Evolutionary conservation across 2,329 filamentous ascomycete species (phyloP).

Genomic region (Cladobotryum protrusum): DNA sequence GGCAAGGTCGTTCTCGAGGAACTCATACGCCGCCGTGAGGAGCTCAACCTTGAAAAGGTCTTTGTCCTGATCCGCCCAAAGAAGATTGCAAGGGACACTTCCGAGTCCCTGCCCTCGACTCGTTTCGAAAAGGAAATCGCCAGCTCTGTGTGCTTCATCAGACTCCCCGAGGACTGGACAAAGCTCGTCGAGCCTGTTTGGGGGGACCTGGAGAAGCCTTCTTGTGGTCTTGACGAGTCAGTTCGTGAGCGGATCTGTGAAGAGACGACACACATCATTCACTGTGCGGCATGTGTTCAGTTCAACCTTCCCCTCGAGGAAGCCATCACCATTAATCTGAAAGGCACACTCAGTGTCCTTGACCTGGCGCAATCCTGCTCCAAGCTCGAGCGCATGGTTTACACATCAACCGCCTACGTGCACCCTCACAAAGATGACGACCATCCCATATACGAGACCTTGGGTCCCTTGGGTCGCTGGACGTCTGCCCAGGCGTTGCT

Average conservation of each 20-base stretch:
- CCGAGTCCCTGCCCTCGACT: no score
- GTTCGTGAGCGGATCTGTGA: background rate
- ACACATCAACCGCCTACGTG: slow-evolving; percentile 1
- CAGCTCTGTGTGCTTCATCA: no score
- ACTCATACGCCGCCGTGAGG: background rate
- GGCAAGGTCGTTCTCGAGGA: slow-evolving; percentile 3
- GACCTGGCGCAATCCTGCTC: background rate
- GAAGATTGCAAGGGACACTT: no score
- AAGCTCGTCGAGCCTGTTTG: no score
- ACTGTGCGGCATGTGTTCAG: background rate
- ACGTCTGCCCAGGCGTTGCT: background rate
- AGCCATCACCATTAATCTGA: background rate
- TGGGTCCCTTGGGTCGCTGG: background rate
- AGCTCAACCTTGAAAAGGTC: no score
- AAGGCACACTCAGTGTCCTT: background rate
- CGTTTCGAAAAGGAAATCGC: no score
- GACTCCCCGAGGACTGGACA: no score
- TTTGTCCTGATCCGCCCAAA: no score
- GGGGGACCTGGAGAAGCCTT: no score
- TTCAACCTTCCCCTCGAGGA: background rate
- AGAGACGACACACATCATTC: slow-evolving; percentile 1
- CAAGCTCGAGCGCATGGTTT: background rate
- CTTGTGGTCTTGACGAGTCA: background rate
- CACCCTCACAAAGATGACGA: background rate
- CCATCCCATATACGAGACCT: background rate